Evolutionary conservation across 129 eudicot genomes (phyloP), one percentile per base, ranked within the genome.

Genomic region (Saussurea involucrata): DNA sequence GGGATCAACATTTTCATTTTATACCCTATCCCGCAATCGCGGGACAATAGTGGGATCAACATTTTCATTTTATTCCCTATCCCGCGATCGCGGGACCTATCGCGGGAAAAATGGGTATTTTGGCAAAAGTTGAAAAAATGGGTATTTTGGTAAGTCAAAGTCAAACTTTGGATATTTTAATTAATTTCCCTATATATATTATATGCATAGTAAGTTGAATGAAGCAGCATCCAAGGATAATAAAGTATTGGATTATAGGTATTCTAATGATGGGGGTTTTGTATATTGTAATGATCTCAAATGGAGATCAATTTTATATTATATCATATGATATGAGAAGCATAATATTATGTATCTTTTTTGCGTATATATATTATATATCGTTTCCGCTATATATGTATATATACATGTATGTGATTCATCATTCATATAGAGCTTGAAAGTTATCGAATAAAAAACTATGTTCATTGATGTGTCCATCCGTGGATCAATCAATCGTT

Each of bases 201-300:
- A 55, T 20, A 69, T 75, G 57, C 66, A 81, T 75, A 71, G 70
- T 28, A 81, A 66, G 49, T 21, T 9, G 21, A 24, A 72, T 68
- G 10, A 61, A 76, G 72, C 61, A 69, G 68, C 42, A 60, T 68
- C 61, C 61, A 53, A 74, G 66, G 66, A 58, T 61, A 21, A 75
- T 74, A 60, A 74, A 7, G 11, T 40, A 37, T 29, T 3, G 18
- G 25, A 60, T 60, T 60, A 60, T 18, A 18, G 27, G 17, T 8
- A 13, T 13, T 13, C 17, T 3, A 60, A 60, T 60, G 25, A 60
- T 21, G 65, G 61, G 61, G 61, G 61, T 53, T 22, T 53, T 53
- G 61, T 53, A 53, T 53, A 53, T 53, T 53, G 61, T 53, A 53
- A 53, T 53, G 61, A 17, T 53, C 61, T 53, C 61, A 53, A 53